Conservation (phyloP, 352 stramenopile genomes). For the Globisporangium orthogonon region DNA sequence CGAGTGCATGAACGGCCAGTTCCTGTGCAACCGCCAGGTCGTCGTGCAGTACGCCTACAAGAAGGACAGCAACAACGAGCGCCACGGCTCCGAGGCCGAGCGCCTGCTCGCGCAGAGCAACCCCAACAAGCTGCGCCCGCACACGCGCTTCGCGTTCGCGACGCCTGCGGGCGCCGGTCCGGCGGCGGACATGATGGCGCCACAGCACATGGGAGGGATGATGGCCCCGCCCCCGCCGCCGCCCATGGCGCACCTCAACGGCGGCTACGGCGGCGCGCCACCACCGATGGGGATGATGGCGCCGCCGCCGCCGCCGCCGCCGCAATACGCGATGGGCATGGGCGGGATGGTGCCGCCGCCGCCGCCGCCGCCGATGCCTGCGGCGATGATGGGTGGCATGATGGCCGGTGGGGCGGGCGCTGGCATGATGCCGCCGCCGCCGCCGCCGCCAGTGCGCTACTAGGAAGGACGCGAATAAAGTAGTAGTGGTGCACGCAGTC, state of each 20-base stretch:
- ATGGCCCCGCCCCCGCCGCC: conserved; percentile 23
- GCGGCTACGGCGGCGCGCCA: conserved; percentile 25
- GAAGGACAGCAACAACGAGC: conserved; percentile 92
- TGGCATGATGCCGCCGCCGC: conserved; percentile 27
- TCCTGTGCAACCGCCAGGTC: conserved; percentile 96
- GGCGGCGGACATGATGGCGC: conserved; percentile 5
- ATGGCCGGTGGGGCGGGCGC: neutral
- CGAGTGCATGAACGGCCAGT: conserved; percentile 99
- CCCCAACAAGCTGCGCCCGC: conserved; percentile 71
- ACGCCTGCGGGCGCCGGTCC: conserved; percentile 1
- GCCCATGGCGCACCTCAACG: conserved; percentile 18
- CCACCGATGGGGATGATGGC: conserved; percentile 25
- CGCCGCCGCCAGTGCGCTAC: conserved; percentile 33
- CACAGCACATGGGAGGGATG: neutral
- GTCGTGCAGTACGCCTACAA: conserved; percentile 99
- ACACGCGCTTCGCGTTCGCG: conserved; percentile 71
- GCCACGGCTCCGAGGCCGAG: conserved; percentile 89
- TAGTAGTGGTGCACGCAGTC: no score
- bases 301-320: conserved; percentile 23
- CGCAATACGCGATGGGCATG: conserved; percentile 22
- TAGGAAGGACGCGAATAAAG: conserved; percentile 1
- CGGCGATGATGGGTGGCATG: conserved; percentile 15
- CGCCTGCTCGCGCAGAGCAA: conserved; percentile 79
- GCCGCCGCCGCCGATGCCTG: conserved; percentile 23
- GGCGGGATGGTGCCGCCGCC: conserved; percentile 21